Percentiles rank a stretch among this genome's conserved stretches.
Conservation (phyloP, 306 rosid genomes). For the Senna siamea region DNA sequence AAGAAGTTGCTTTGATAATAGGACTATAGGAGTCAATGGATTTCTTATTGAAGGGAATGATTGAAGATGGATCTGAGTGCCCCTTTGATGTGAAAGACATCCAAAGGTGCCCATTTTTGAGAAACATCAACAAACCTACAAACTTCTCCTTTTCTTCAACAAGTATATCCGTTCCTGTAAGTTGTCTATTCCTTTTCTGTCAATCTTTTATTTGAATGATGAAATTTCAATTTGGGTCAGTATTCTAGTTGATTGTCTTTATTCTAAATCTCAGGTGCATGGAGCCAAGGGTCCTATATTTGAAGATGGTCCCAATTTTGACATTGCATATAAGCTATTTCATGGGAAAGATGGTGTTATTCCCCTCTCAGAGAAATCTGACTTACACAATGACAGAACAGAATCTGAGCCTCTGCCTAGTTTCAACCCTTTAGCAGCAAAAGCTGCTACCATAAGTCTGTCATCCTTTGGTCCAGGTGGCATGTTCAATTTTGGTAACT, state of each 20-base stretch:
- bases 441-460: constrained; percentile 75
- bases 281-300: constrained; percentile 81
- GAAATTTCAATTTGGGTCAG: constrained; percentile 12
- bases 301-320: constrained; percentile 84
- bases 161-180: constrained; percentile 56
- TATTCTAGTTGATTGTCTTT: constrained; percentile 11
- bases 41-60: constrained; percentile 55
- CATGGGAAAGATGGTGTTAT: constrained; percentile 86
- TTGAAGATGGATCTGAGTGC: constrained; percentile 54
- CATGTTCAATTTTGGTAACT: constrained; percentile 64
- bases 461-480: constrained; percentile 75
- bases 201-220: not conserved
- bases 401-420: constrained; percentile 53
- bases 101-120: constrained; percentile 76
- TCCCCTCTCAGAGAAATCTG: constrained; percentile 65
- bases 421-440: constrained; percentile 79
- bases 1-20: constrained; percentile 40
- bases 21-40: constrained; percentile 53
- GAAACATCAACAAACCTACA: constrained; percentile 67
- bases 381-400: constrained; percentile 24
- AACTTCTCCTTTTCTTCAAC: constrained; percentile 64
- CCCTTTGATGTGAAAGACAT: constrained; percentile 62
- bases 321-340: constrained; percentile 70
- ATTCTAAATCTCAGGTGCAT: constrained; percentile 37
- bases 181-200: constrained; percentile 13